Percentiles rank a stretch among this genome's conserved stretches.
These are phyloP conservation scores for Fusarium ambrosium DNA, from an alignment of 2,329 filamentous ascomycete genomes.

Conservation along the genomic window DNA sequence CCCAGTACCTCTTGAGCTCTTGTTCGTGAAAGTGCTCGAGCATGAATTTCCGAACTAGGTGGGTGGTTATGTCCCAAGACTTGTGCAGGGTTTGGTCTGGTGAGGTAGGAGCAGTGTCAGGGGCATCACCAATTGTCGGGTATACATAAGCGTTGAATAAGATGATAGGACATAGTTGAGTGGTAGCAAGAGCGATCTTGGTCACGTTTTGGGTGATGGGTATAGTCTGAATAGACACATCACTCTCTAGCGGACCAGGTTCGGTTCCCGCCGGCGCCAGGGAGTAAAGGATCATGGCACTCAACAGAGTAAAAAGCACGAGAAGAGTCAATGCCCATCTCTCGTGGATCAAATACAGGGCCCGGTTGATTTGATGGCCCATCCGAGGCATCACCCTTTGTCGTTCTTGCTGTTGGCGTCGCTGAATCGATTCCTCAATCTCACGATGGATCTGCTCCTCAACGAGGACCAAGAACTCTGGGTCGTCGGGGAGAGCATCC, in stretches of 20 bases:
- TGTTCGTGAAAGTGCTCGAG: neutral
- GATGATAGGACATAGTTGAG: neutral
- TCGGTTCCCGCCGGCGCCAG: neutral
- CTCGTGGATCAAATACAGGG: too few species aligned
- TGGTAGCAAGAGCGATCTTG: neutral
- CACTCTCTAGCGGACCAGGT: neutral
- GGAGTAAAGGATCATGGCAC: neutral
- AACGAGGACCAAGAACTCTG: neutral
- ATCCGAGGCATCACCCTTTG: too few species aligned
- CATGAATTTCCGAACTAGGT: neutral
- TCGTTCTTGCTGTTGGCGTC: neutral
- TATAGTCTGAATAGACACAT: neutral
- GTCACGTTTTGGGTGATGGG: neutral
- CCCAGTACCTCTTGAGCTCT: neutral
- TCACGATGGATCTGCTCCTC: constrained; percentile 6
- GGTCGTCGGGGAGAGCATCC: neutral
- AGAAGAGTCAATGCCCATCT: neutral
- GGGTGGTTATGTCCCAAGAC: neutral
- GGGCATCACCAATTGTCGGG: neutral
- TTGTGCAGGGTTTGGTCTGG: neutral
- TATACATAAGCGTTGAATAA: neutral
- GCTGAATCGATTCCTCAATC: neutral
- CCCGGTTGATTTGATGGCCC: too few species aligned
- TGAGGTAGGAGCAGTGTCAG: neutral
- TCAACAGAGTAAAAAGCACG: neutral